Base-by-base conservation (phyloP, 176 grass and related monocot species). In the Oryza brachyantha region DNA sequence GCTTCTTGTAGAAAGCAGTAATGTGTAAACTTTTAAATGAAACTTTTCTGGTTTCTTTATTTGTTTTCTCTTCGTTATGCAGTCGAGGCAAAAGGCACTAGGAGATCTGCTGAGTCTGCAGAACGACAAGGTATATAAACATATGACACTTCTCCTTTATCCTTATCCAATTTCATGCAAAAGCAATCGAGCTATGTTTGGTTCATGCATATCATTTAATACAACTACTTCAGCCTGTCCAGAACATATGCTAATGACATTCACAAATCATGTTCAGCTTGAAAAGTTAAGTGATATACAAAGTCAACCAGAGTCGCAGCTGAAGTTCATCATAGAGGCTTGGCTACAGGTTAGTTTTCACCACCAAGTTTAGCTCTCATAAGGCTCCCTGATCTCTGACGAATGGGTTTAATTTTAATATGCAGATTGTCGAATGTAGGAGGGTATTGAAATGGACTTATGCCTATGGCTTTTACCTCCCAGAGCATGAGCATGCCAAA, bases 381-480 rank as follows among this genome's bases (percentile, higher is more conserved):
- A 61, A 61, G 26, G 68, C 16, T 39, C 68, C 25, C 64, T 69
- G 52, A 12, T 68, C 73, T 74, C 21, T 77, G 2, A 66, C 66
- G 36, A 41, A 3, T 1, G 6, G 4, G 39, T 72, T 72, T 78
- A 73, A 69, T 84, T 83, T 68, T 77, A 76, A 74, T 67, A 65
- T 85, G 45, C 87, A 99, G 96, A 99, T 99, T 78, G 96, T 95
- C 3, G 96, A 99, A 76, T 99, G 96, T 85, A 93, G 96, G 79
- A 91, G 96, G 73, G 96, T 99, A 73, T 85, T 99, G 88, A 99
- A 99, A 67, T 99, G 96, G 96, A 99, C 96, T 63, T 99, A 99
- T 79, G 85, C 96, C 7, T 99, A 95, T 79, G 96, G 96, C 61
- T 99, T 78, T 86, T 99, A 95, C 84, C 89, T 99, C 54, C 96